Percentiles rank a stretch among this genome's conserved stretches.
phyloP scores from a whole-genome alignment of 2,329 filamentous ascomycete species.

The Aulographum hederae region DNA sequence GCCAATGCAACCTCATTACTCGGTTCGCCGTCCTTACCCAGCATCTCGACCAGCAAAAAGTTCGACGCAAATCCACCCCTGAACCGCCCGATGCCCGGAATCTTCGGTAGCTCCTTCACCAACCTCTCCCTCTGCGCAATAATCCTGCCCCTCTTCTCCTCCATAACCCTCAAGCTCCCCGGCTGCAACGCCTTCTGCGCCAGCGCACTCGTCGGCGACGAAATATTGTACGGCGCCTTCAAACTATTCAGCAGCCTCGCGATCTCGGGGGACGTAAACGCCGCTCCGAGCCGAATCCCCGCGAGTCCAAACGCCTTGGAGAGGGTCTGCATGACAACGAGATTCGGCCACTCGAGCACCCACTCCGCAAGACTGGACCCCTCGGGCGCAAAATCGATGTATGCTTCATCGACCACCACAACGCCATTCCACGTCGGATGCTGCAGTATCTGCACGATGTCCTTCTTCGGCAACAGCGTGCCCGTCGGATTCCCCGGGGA shows the following conservation, averaged over 20 bases:
- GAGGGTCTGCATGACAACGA: slow-evolving; percentile 97
- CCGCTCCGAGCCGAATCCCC: slow-evolving; percentile 75
- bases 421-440: slow-evolving; percentile 93
- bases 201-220: slow-evolving; percentile 68
- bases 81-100: slow-evolving; percentile 65
- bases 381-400: slow-evolving; percentile 82
- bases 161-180: slow-evolving; percentile 56
- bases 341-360: slow-evolving; percentile 82
- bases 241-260: slow-evolving; percentile 72
- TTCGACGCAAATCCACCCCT: slow-evolving; percentile 69
- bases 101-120: slow-evolving; percentile 49
- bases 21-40: slow-evolving; percentile 46
- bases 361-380: slow-evolving; percentile 74
- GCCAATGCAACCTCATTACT: slow-evolving; percentile 62
- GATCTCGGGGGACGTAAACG: slow-evolving; percentile 59
- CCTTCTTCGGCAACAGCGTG: slow-evolving; percentile 54
- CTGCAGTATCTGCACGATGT: slow-evolving; percentile 55
- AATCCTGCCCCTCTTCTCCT: slow-evolving; percentile 48
- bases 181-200: slow-evolving; percentile 54
- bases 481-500: slow-evolving; percentile 92
- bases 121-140: slow-evolving; percentile 61
- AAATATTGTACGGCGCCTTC: slow-evolving; percentile 93
- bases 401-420: slow-evolving; percentile 86
- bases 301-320: slow-evolving; percentile 94
- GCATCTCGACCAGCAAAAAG: slow-evolving; percentile 79